Conservation (phyloP, 73 alveolate genomes). For the Diophrys appendiculata region DNA sequence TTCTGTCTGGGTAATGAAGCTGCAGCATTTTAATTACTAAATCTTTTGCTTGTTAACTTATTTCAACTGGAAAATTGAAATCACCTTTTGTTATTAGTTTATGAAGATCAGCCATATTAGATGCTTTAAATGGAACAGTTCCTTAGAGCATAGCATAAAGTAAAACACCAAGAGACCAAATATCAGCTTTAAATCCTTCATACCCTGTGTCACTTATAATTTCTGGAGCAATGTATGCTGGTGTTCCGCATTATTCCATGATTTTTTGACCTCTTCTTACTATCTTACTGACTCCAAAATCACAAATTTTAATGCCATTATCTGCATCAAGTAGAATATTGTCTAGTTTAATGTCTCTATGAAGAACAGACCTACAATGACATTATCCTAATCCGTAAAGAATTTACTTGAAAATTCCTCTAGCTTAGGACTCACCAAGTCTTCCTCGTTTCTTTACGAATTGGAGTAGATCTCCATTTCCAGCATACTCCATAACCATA, state of each 20-base stretch:
- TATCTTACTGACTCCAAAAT: constrained; percentile 91
- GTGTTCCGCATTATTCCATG: constrained; percentile 98
- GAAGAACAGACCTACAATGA: constrained; percentile 66
- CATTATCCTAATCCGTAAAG: constrained; percentile 71
- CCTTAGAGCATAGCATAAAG: constrained; percentile 91
- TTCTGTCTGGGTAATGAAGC: constrained; percentile 32
- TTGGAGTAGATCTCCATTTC: constrained; percentile 69
- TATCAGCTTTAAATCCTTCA: constrained; percentile 93
- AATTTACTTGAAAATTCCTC: constrained; percentile 70
- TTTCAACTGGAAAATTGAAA: constrained; percentile 38
- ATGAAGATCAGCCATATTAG: constrained; percentile 83
- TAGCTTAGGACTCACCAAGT: constrained; percentile 78
- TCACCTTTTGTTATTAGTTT: constrained; percentile 72
- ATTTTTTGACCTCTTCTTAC: constrained; percentile 77
- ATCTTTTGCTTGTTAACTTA: constrained; percentile 44
- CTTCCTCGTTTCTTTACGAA: constrained; percentile 53
- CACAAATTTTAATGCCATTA: constrained; percentile 81
- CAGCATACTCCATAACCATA: constrained; percentile 72
- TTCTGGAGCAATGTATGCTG: constrained; percentile 99
- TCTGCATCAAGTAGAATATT: constrained; percentile 83
- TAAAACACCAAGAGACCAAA: constrained; percentile 95
- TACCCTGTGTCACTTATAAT: constrained; percentile 91
- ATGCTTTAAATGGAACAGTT: constrained; percentile 93
- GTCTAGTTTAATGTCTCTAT: constrained; percentile 90
- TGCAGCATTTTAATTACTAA: constrained; percentile 37